Conservation (phyloP, 257 asterid genomes). For the Cinchona pubescens region DNA sequence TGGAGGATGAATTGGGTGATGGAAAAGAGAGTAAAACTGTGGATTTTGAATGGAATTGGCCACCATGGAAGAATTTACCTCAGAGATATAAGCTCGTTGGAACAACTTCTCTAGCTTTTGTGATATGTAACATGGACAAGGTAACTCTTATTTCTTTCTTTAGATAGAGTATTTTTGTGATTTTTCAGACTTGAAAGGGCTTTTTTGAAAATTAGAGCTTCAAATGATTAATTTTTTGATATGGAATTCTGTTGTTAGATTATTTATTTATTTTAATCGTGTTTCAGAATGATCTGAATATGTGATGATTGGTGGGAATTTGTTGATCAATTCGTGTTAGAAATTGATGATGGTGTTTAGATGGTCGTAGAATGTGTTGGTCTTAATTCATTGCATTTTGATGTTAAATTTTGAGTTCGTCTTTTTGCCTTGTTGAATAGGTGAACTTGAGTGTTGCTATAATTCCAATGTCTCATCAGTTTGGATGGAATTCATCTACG, state of each 20-base stretch:
- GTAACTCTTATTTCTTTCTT: conserved; percentile 28
- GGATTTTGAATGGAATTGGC: conserved; percentile 64
- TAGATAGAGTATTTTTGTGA: no score
- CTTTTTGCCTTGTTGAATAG: conserved; percentile 39
- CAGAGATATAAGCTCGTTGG: conserved; percentile 85
- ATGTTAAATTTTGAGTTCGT: conserved; percentile 16
- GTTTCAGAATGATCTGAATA: not conserved
- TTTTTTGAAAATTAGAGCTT: not conserved
- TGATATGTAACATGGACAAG: conserved; percentile 97
- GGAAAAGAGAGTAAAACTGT: conserved; percentile 28
- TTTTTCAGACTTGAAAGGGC: not conserved
- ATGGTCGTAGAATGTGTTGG: not conserved
- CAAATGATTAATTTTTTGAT: no score
- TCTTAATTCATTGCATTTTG: not conserved
- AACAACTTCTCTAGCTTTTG: conserved; percentile 88
- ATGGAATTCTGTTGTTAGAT: no score
- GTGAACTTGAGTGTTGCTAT: conserved; percentile 95
- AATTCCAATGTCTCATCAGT: conserved; percentile 97
- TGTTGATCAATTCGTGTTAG: not conserved
- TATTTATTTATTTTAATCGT: not conserved
- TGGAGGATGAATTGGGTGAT: conserved; percentile 29
- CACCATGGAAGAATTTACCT: conserved; percentile 90
- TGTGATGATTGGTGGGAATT: not conserved
- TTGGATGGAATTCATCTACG: conserved; percentile 88
- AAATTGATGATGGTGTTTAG: not conserved